Conservation (phyloP, 2,329 filamentous ascomycete species). For the Gremmenia infestans region DNA sequence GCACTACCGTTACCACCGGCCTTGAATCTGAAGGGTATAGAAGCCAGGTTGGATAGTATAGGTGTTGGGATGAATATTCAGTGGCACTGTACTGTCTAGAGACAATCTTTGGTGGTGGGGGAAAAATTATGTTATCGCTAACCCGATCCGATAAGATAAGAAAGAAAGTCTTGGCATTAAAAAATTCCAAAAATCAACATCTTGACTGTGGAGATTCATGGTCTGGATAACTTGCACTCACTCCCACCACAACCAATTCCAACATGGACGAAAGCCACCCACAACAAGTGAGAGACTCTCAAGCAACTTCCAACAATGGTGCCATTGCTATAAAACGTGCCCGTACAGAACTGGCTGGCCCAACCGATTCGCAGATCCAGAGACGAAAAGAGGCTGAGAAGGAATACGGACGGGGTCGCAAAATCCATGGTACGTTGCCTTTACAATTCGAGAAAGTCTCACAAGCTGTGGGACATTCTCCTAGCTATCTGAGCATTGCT, state of each 20-base stretch:
- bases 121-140: constrained; percentile 18
- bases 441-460: background rate
- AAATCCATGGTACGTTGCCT: constrained; percentile 47
- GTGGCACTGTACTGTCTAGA: background rate
- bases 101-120: background rate
- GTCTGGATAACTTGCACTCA: background rate
- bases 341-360: constrained; percentile 43
- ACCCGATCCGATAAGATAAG: constrained; percentile 5
- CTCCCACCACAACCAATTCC: background rate
- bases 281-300: constrained; percentile 8
- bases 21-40: constrained; percentile 83
- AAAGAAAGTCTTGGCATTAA: constrained; percentile 18
- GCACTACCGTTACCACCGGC: constrained; percentile 61
- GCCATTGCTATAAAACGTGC: constrained; percentile 45
- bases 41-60: constrained; percentile 51
- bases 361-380: constrained; percentile 32
- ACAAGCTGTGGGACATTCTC: constrained; percentile 31
- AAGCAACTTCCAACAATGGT: constrained; percentile 41
- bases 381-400: constrained; percentile 60
- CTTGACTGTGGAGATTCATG: background rate
- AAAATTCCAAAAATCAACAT: constrained; percentile 10
- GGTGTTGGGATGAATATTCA: background rate
- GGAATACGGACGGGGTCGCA: constrained; percentile 78
- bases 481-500: constrained; percentile 34
- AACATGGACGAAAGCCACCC: constrained; percentile 18